These are phyloP conservation scores for Nitzschia sp. DNA, from an alignment of 108 stramenopile genomes.

Conservation along the genomic window DNA sequence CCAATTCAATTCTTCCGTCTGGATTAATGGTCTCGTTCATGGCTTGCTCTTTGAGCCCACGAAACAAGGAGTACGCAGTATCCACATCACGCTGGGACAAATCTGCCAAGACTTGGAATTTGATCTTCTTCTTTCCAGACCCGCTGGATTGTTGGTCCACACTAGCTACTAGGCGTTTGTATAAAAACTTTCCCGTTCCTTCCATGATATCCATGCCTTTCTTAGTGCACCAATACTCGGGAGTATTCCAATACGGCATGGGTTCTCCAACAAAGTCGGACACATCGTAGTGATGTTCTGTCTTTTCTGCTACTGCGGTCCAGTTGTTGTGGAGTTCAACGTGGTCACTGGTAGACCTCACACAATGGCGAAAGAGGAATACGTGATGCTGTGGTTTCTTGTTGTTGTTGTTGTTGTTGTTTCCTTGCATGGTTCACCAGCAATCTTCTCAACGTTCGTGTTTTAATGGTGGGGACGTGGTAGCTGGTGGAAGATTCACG, in stretches of 20 bases:
- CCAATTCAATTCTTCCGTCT: background rate
- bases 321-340: constrained; percentile 17
- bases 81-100: constrained; percentile 23
- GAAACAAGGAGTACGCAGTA: constrained; percentile 17
- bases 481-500: no score
- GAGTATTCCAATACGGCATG: constrained; percentile 23
- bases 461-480: no score
- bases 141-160: background rate
- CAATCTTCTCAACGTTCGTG: no score
- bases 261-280: constrained; percentile 2
- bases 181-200: constrained; percentile 13
- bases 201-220: constrained; percentile 21
- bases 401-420: no score
- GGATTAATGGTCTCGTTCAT: background rate
- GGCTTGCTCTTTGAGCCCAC: background rate
- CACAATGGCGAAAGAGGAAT: constrained; percentile 38
- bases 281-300: background rate
- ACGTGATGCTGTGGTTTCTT: constrained; percentile 18
- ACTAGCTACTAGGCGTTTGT: background rate
- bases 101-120: constrained; percentile 23
- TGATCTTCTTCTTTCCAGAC: background rate
- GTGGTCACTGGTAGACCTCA: constrained; percentile 18
- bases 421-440: no score
- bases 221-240: constrained; percentile 20
- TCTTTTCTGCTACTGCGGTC: background rate